Conservation (phyloP, 2,329 filamentous ascomycete species). For the Huntiella bhutanensis region DNA sequence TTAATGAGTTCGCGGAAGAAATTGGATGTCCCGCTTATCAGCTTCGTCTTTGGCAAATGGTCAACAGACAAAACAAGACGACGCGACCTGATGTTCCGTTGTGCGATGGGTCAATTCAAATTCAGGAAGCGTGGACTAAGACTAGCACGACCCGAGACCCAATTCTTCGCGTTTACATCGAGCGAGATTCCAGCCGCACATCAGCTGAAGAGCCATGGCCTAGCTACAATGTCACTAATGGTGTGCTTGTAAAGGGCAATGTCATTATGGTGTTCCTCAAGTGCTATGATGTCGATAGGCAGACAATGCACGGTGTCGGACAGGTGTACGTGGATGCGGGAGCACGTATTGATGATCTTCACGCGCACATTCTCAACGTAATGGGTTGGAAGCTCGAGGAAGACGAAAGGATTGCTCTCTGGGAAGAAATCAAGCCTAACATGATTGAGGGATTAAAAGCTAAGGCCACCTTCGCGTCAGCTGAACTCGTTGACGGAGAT, state of each 20-base stretch:
- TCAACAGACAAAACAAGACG: slow-evolving; percentile 95
- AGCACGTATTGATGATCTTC: slow-evolving; percentile 73
- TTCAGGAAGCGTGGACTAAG: slow-evolving; percentile 47
- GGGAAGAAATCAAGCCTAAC: slow-evolving; percentile 91
- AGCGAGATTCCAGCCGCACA: slow-evolving; percentile 49
- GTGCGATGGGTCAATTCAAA: slow-evolving; percentile 53
- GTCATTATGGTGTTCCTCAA: slow-evolving; percentile 77
- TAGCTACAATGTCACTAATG: slow-evolving; percentile 37
- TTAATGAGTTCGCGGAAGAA: slow-evolving; percentile 50
- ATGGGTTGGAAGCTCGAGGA: slow-evolving; percentile 67
- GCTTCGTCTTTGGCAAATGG: slow-evolving; percentile 87
- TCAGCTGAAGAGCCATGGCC: slow-evolving; percentile 56
- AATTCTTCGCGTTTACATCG: slow-evolving; percentile 71
- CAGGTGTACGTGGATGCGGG: slow-evolving; percentile 76
- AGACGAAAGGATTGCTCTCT: slow-evolving; percentile 48
- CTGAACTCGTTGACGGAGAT: slow-evolving; percentile 92
- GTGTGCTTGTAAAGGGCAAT: slow-evolving; percentile 38
- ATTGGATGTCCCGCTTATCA: slow-evolving; percentile 46
- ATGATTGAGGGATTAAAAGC: slow-evolving; percentile 94
- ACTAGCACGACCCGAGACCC: slow-evolving; percentile 43
- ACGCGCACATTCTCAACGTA: slow-evolving; percentile 54
- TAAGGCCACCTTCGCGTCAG: slow-evolving; percentile 72
- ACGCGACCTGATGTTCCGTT: slow-evolving; percentile 78
- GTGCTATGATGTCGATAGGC: slow-evolving; percentile 63
- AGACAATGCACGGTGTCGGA: slow-evolving; percentile 57